These are phyloP conservation scores for Coemansia sp. DNA, from an alignment of 192 early-diverging fungal species.

Conservation along the genomic window DNA sequence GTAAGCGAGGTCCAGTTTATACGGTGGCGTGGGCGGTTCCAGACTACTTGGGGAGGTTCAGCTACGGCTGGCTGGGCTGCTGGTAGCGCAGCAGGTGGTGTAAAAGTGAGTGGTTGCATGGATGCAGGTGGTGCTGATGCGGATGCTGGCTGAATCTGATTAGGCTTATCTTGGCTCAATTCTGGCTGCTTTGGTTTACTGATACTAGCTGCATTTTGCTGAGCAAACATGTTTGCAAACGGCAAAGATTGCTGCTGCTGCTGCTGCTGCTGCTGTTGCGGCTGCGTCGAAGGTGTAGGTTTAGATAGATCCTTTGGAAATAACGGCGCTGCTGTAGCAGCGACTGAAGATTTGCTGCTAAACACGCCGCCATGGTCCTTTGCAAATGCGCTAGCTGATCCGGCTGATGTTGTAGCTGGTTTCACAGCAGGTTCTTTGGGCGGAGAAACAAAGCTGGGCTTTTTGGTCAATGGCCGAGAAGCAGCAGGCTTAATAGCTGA, in stretches of 20 bases:
- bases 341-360: neutral
- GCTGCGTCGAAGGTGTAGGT: too few species aligned
- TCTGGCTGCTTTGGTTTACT: too few species aligned
- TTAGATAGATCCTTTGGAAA: too few species aligned
- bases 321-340: neutral
- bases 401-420: neutral
- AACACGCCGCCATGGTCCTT: slow-evolving; percentile 15
- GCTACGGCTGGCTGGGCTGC: neutral
- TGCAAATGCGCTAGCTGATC: slow-evolving; percentile 27
- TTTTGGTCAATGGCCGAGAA: too few species aligned
- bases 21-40: slow-evolving; percentile 42
- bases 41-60: slow-evolving; percentile 17
- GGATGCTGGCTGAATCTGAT: too few species aligned
- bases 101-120: neutral
- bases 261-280: too few species aligned
- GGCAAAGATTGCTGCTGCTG: neutral
- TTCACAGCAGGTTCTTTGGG: neutral
- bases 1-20: slow-evolving; percentile 47
- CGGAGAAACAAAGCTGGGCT: neutral
- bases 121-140: neutral
- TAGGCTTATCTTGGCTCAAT: too few species aligned
- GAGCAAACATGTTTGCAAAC: neutral
- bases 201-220: too few species aligned
- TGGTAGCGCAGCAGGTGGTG: neutral
- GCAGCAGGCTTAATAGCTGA: neutral